phyloP scores from a whole-genome alignment of 2,329 filamentous ascomycete species.

The Xylaria hypoxylon region DNA sequence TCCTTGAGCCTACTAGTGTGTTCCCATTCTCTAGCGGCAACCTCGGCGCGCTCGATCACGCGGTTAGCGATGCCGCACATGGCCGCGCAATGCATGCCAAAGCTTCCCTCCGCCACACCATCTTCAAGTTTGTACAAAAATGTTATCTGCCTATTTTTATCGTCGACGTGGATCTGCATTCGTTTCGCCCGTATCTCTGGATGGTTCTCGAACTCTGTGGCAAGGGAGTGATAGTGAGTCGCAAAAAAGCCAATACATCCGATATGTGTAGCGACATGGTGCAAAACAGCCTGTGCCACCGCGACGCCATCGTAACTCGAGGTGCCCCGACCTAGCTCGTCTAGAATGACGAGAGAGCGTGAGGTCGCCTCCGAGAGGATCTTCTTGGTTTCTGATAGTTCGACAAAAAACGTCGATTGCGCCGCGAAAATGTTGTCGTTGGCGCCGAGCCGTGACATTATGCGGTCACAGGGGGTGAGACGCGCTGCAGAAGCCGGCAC shows the following conservation, averaged over 20 bases:
- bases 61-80: constrained; percentile 94
- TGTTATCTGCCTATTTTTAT: constrained; percentile 84
- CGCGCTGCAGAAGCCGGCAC: constrained; percentile 85
- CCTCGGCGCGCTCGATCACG: constrained; percentile 87
- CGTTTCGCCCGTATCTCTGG: constrained; percentile 87
- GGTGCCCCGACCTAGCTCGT: constrained; percentile 94
- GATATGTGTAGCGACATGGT: constrained; percentile 92
- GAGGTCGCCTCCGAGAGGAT: constrained; percentile 94
- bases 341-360: constrained; percentile 93
- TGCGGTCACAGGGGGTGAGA: constrained; percentile 92
- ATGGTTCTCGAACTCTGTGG: constrained; percentile 88
- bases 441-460: constrained; percentile 97
- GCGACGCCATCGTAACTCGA: constrained; percentile 96
- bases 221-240: constrained; percentile 95
- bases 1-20: constrained; percentile 92
- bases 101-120: constrained; percentile 94
- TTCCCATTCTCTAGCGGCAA: constrained; percentile 92
- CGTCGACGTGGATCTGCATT: constrained; percentile 96
- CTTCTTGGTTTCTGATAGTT: constrained; percentile 97
- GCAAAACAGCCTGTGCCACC: constrained; percentile 95
- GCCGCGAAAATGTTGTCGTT: constrained; percentile 99
- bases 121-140: constrained; percentile 95
- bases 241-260: constrained; percentile 97
- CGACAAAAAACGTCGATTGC: constrained; percentile 98
- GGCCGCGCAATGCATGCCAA: constrained; percentile 98